Conservation (phyloP, 306 rosid genomes). For the Trifolium dubium region DNA sequence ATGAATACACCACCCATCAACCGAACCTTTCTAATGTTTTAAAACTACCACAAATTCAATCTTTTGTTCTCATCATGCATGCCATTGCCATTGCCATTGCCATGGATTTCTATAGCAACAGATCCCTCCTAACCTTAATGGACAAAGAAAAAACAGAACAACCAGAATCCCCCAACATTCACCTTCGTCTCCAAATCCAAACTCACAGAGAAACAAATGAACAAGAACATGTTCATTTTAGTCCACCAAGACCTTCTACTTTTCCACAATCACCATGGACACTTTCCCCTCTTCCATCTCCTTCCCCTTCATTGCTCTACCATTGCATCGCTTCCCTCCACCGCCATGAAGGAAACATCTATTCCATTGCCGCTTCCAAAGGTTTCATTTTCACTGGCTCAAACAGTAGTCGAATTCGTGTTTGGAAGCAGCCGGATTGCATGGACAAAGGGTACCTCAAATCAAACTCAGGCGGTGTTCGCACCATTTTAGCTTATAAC, state of each 20-base stretch:
- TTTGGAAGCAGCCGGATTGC: constrained; percentile 72
- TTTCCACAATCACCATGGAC: constrained; percentile 84
- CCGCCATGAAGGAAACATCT: constrained; percentile 72
- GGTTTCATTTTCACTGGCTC: constrained; percentile 68
- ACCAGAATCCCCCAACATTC: constrained; percentile 40
- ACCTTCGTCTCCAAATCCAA: constrained; percentile 44
- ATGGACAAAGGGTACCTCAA: constrained; percentile 59
- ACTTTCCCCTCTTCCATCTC: constrained; percentile 63
- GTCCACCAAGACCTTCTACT: constrained; percentile 48
- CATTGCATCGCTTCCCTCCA: constrained; percentile 75
- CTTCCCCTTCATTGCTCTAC: constrained; percentile 68
- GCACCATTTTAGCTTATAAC: constrained; percentile 53
- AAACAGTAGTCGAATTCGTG: constrained; percentile 58
- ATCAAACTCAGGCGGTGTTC: constrained; percentile 51
- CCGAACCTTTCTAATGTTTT: constrained; percentile 14
- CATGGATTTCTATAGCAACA: constrained; percentile 51
- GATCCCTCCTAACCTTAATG: constrained; percentile 48
- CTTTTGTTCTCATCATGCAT: not conserved
- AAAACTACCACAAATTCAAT: not conserved
- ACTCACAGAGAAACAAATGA: constrained; percentile 46
- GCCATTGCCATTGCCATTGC: constrained; percentile 22
- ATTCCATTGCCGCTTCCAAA: constrained; percentile 59
- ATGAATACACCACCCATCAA: constrained; percentile 37
- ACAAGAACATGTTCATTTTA: constrained; percentile 46
- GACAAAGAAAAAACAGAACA: constrained; percentile 44